phyloP scores from a whole-genome alignment of 768 basidiomycete species.

The Sutorius australiensis region DNA sequence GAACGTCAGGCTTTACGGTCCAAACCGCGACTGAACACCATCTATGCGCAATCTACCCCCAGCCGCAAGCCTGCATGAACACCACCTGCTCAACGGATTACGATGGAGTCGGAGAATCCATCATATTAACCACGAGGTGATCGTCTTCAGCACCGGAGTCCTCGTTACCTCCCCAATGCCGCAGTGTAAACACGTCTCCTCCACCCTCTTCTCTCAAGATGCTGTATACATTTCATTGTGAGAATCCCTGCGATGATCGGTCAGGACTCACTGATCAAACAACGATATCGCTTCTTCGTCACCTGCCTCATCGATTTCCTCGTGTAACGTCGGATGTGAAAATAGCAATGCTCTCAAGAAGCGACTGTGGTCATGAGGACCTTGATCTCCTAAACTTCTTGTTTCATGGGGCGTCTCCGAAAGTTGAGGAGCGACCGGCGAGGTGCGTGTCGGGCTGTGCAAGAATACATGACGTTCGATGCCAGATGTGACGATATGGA shows the following conservation, averaged over 20 bases:
- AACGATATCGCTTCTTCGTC: constrained; percentile 57
- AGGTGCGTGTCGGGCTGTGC: constrained; percentile 61
- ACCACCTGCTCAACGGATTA: constrained; percentile 5
- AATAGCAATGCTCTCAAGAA: constrained; percentile 37
- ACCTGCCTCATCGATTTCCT: constrained; percentile 26
- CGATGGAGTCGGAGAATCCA: constrained; percentile 19
- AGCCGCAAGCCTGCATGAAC: constrained; percentile 3
- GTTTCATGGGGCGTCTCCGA: constrained; percentile 44
- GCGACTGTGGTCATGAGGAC: constrained; percentile 31
- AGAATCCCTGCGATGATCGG: constrained; percentile 2
- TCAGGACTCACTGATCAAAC: constrained; percentile 64
- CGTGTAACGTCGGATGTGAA: constrained; percentile 26
- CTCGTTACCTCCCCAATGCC: constrained; percentile 37
- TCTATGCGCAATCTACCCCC: constrained; percentile 9
- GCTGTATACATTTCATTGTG: constrained; percentile 34
- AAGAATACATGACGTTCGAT: constrained; percentile 67
- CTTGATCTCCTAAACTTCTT: constrained; percentile 40
- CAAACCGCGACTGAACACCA: not conserved
- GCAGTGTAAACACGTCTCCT: constrained; percentile 49
- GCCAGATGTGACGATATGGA: constrained; percentile 66
- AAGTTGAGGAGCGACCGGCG: constrained; percentile 49
- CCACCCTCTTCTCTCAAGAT: constrained; percentile 57
- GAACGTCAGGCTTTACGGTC: constrained; percentile 9
- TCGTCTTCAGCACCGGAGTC: constrained; percentile 25
- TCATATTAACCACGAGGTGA: constrained; percentile 19